Base-by-base conservation (phyloP, 345 rosid species). In the Diplotaxis tenuifolia region DNA sequence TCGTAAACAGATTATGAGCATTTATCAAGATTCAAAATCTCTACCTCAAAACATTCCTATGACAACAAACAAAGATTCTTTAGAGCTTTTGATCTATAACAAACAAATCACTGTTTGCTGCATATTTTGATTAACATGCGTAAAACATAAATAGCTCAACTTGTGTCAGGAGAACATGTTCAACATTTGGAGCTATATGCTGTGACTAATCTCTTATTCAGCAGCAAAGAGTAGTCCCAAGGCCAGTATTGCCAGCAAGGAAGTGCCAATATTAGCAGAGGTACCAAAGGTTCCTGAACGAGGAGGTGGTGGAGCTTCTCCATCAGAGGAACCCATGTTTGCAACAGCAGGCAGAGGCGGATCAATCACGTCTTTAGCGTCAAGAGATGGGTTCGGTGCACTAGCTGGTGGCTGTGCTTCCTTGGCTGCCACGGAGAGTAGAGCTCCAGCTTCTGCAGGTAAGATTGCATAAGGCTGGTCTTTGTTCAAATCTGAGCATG, bases 311-410 rank as follows among this genome's bases (percentile, higher is more conserved):
- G 74, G 18, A 29, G 74, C 55, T 55, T 59, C 58, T 56, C 9
- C 63, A 15, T 32, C 15, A 0, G 76, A 2, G 10, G 80, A 6
- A 12, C 77, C 47, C 20, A 42, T 45, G 4, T 67, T 65, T 19
- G 80, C 59, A 55, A 87, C 92, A 0, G 92, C 79, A 4, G 98
- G 97, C 19, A 94, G 81, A 50, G 98, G 97, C 2, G 96, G 97
- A 60, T 88, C 92, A 10, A 79, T 82, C 16, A 89, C 69, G 55
- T 91, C 92, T 6, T 73, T 77, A 42, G 82, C 65, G 0, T 70
- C 78, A 18, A 91, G 87, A 15, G 81, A 32, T 7, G 93, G 95
- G 19, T 21, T 65, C 0, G 88, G 94, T 20, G 87, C 82, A 15
- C 12, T 34, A 42, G 77, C 77, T 1, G 85, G 84, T 52, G 85